phyloP scores from a whole-genome alignment of 2,329 filamentous ascomycete genomes.

The Talaromyces sp. region DNA sequence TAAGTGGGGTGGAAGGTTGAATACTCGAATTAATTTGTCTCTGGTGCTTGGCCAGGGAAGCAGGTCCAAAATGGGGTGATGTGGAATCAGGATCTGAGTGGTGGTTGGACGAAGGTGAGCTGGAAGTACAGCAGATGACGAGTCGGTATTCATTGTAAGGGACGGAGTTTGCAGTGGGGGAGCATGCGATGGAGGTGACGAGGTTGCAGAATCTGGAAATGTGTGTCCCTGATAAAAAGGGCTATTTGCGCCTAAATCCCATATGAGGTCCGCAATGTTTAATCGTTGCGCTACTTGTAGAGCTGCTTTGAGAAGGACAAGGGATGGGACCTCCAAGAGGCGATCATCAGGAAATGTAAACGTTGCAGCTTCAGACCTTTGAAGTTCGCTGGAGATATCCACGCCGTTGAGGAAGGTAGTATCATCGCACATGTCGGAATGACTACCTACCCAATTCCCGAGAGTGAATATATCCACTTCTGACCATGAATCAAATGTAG shows the following conservation, averaged over 20 bases:
- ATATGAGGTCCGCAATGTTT: slow-evolving; percentile 44
- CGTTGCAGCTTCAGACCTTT: not conserved
- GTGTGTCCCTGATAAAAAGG: slow-evolving; percentile 43
- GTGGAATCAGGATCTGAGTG: slow-evolving; percentile 51
- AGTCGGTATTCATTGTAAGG: slow-evolving; percentile 27
- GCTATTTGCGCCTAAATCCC: slow-evolving; percentile 49
- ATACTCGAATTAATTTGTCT: slow-evolving; percentile 54
- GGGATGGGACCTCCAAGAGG: not conserved
- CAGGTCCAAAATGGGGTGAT: slow-evolving; percentile 59
- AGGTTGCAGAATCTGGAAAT: not conserved
- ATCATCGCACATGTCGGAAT: not conserved
- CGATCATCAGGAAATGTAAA: slow-evolving; percentile 2
- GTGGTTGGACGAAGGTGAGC: slow-evolving; percentile 52
- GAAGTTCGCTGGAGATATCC: not conserved
- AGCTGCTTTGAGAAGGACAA: slow-evolving; percentile 46
- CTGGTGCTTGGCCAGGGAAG: slow-evolving; percentile 58
- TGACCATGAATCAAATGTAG: not conserved
- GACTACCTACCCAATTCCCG: not conserved
- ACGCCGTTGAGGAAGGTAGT: not conserved
- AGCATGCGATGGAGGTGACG: slow-evolving; percentile 19
- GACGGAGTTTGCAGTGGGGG: slow-evolving; percentile 17
- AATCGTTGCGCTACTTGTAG: slow-evolving; percentile 51
- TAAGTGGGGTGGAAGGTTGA: slow-evolving; percentile 50
- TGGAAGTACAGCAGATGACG: slow-evolving; percentile 44
- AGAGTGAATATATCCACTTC: not conserved